Conservation (phyloP, 768 basidiomycete species). For the Aureoboletus auriporus region DNA sequence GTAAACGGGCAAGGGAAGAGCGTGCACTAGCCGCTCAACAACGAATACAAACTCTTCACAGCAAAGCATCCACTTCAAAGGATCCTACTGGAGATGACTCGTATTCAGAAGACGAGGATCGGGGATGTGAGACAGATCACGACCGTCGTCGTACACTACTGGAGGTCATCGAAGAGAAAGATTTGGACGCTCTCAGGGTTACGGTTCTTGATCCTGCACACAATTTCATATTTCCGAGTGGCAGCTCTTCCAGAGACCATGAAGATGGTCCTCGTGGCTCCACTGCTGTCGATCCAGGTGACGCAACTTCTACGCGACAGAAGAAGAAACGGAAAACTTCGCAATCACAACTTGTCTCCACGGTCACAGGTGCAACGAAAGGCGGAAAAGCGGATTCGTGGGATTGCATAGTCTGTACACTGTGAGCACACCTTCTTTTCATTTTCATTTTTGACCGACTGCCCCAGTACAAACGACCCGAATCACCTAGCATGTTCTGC, state of each 20-base stretch:
- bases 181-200: constrained; percentile 40
- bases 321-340: constrained; percentile 19
- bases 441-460: neutral
- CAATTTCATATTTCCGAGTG: constrained; percentile 45
- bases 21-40: constrained; percentile 71
- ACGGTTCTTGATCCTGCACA: constrained; percentile 44
- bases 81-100: constrained; percentile 23
- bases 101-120: constrained; percentile 37
- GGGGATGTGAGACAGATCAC: constrained; percentile 40
- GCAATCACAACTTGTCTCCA: constrained; percentile 12
- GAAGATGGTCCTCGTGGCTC: neutral
- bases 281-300: neutral
- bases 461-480: constrained; percentile 46
- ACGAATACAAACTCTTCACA: constrained; percentile 47
- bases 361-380: constrained; percentile 16
- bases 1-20: constrained; percentile 77
- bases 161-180: constrained; percentile 41
- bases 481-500: constrained; percentile 58
- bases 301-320: neutral
- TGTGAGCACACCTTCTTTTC: constrained; percentile 40
- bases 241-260: neutral
- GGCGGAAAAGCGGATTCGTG: constrained; percentile 40
- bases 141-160: constrained; percentile 52
- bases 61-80: constrained; percentile 12
- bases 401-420: constrained; percentile 59